Evolutionary conservation across 2,329 filamentous ascomycete genomes (phyloP).

Genomic region (Xylariaceae sp.): DNA sequence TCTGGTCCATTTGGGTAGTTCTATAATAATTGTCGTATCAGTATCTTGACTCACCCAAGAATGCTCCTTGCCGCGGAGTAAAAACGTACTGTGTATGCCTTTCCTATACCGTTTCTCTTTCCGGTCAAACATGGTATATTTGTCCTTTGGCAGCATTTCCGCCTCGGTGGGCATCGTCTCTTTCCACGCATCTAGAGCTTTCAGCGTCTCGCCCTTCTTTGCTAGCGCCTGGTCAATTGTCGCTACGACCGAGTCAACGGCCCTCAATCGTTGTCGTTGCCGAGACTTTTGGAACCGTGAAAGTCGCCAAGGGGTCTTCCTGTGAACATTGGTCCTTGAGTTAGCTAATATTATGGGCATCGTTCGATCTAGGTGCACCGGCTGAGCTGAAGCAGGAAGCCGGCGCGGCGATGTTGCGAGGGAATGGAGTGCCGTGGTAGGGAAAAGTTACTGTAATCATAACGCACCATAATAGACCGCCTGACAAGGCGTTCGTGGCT

Average conservation of each 20-base stretch:
- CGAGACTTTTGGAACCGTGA: conserved; percentile 89
- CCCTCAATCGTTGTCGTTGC: conserved; percentile 80
- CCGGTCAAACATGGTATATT: conserved; percentile 97
- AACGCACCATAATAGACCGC: conserved; percentile 80
- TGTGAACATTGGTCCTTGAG: conserved; percentile 30
- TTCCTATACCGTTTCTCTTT: conserved; percentile 96
- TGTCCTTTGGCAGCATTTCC: conserved; percentile 95
- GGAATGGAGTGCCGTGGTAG: neutral
- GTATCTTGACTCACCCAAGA: neutral
- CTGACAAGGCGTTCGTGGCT: conserved; percentile 74
- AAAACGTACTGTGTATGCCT: conserved; percentile 90
- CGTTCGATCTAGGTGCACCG: neutral
- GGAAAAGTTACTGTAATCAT: neutral
- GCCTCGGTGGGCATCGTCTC: conserved; percentile 92
- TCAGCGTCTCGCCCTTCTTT: conserved; percentile 73
- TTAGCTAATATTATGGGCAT: conserved; percentile 14
- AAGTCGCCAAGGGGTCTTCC: conserved; percentile 97
- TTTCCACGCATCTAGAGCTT: conserved; percentile 89
- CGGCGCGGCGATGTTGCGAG: no score
- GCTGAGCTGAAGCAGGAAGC: no score
- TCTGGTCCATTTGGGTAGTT: conserved; percentile 91
- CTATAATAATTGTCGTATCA: conserved; percentile 49
- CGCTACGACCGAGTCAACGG: conserved; percentile 86
- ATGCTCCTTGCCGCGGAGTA: neutral
- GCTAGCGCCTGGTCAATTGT: conserved; percentile 80